A percentile compares a stretch with the other conserved stretches of the same genome.
These are phyloP conservation scores for Neospermospora avenae DNA, from an alignment of 2,329 filamentous ascomycete species.

Conservation along the genomic window DNA sequence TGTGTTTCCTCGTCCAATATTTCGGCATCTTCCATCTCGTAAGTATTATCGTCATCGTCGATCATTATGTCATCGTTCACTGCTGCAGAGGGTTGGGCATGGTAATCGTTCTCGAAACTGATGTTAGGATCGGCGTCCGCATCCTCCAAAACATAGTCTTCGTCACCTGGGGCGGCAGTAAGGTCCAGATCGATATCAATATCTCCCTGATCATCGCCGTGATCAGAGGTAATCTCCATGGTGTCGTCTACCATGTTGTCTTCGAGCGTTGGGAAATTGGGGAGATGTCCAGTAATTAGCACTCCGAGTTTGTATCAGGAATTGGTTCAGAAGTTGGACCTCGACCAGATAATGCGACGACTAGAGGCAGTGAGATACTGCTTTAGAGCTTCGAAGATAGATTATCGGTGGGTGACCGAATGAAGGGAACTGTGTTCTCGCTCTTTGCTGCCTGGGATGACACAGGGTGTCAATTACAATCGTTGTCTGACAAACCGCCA, in stretches of 20 bases:
- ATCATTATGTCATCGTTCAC: constrained; percentile 46
- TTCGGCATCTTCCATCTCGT: constrained; percentile 37
- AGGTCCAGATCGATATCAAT: constrained; percentile 59
- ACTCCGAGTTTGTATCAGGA: not conserved
- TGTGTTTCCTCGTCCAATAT: constrained; percentile 26
- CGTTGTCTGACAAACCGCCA: not conserved
- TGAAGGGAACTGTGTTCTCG: not conserved
- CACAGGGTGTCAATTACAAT: not conserved
- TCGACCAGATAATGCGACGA: not conserved
- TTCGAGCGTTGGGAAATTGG: not conserved
- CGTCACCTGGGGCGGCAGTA: constrained; percentile 42
- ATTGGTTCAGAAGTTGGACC: not conserved
- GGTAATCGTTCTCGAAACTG: constrained; percentile 37
- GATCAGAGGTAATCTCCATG: constrained; percentile 54
- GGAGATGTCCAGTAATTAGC: not conserved
- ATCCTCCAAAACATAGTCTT: constrained; percentile 57
- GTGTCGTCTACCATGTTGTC: constrained; percentile 39
- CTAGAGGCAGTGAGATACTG: not conserved
- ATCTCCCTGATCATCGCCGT: constrained; percentile 42
- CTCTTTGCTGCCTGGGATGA: not conserved
- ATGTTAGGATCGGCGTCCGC: constrained; percentile 33
- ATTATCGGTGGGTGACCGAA: not conserved
- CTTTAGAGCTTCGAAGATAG: not conserved
- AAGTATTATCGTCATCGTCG: constrained; percentile 40
- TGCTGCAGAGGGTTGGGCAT: constrained; percentile 36